Conservation (phyloP, 148 eudicot genomes). For the Chenopodium quinoa region DNA sequence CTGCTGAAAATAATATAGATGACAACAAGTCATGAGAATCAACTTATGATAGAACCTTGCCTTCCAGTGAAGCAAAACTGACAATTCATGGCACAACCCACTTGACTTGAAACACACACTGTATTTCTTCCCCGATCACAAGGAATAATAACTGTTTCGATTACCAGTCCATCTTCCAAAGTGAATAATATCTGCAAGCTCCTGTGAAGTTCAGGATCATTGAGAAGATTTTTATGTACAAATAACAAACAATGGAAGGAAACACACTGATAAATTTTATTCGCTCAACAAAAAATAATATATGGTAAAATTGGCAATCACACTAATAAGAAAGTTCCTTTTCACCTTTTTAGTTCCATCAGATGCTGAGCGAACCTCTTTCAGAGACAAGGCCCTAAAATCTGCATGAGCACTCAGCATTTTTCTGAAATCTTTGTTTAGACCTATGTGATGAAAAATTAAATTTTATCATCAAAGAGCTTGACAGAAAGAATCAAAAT, state of each 20-base stretch:
- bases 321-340: constrained; percentile 10
- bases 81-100: constrained; percentile 98
- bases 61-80: constrained; percentile 99
- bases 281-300: background rate
- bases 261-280: background rate
- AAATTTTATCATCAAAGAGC: background rate
- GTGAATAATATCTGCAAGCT: constrained; percentile 89
- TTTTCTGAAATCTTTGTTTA: constrained; percentile 73
- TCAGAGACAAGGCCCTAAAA: constrained; percentile 58
- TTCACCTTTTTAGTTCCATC: constrained; percentile 96
- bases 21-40: background rate
- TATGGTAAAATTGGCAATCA: background rate
- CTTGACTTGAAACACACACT: constrained; percentile 98
- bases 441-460: constrained; percentile 39
- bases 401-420: constrained; percentile 70
- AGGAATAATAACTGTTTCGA: constrained; percentile 91
- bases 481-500: background rate
- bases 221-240: constrained; percentile 43
- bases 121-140: constrained; percentile 74
- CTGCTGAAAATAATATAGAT: constrained; percentile 2
- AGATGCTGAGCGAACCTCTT: constrained; percentile 71
- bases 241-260: background rate
- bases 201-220: constrained; percentile 75
- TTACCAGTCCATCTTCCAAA: constrained; percentile 85
- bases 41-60: constrained; percentile 36